Conservation (phyloP, 352 stramenopile species). For the Pythium phragmitis region DNA sequence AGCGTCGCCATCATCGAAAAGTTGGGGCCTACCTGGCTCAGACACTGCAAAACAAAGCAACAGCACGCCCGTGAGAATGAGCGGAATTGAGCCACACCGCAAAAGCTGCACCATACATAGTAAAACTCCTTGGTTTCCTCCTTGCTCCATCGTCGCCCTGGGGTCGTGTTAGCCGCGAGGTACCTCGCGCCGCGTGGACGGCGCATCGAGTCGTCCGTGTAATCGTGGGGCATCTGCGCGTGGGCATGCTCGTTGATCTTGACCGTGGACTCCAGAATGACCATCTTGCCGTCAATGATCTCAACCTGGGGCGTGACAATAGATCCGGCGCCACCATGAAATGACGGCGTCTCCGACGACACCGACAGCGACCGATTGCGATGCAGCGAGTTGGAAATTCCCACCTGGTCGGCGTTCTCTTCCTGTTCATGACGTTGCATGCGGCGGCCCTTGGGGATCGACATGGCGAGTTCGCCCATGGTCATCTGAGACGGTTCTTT, state of each 20-base stretch:
- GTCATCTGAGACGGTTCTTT: conserved; percentile 84
- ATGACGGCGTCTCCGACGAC: conserved; percentile 59
- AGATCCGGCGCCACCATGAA: conserved; percentile 46
- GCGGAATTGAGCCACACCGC: conserved; percentile 7
- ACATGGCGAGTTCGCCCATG: conserved; percentile 79
- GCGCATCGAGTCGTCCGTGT: conserved; percentile 34
- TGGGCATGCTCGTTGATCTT: conserved; percentile 49
- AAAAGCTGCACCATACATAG: conserved; percentile 37
- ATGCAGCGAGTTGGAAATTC: conserved; percentile 36
- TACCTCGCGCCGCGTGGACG: conserved; percentile 40
- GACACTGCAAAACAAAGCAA: conserved; percentile 31
- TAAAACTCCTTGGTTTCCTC: conserved; percentile 89
- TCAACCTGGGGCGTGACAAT: conserved; percentile 77
- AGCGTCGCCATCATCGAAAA: conserved; percentile 88
- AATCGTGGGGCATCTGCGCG: conserved; percentile 26
- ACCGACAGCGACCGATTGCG: conserved; percentile 58
- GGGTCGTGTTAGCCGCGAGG: conserved; percentile 40
- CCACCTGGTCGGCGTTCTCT: conserved; percentile 41
- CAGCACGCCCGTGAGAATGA: background rate
- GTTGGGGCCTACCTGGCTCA: conserved; percentile 82
- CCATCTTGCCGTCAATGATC: conserved; percentile 87
- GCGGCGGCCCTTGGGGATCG: conserved; percentile 61
- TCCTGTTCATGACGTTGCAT: conserved; percentile 65
- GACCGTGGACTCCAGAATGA: conserved; percentile 69
- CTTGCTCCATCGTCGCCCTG: conserved; percentile 68